Conservation (phyloP, 2,329 filamentous ascomycete species). For the Dactylellina leptospora region DNA sequence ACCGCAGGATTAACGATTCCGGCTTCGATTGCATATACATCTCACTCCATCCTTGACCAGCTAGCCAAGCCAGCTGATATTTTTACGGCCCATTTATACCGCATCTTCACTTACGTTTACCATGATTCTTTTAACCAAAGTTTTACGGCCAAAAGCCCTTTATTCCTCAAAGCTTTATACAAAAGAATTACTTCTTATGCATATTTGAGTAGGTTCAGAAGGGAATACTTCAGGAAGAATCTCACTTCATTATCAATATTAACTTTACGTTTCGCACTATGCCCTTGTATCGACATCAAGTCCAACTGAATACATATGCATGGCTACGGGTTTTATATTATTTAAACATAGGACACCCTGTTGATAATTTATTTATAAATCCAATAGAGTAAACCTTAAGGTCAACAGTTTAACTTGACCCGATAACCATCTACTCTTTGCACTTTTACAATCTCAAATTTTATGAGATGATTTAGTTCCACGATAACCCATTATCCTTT, state of each 20-base stretch:
- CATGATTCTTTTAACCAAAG: too few relatives aligned
- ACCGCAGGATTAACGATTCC: slow-evolving; percentile 23
- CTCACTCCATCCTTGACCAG: too few relatives aligned
- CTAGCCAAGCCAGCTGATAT: too few relatives aligned
- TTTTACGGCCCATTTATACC: too few relatives aligned
- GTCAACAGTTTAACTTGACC: not conserved
- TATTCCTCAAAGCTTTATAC: too few relatives aligned
- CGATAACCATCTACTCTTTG: slow-evolving; percentile 6
- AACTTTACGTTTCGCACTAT: too few relatives aligned
- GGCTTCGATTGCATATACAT: slow-evolving; percentile 19
- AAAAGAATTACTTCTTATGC: too few relatives aligned
- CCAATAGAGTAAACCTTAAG: slow-evolving; percentile 12
- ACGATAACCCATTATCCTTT: slow-evolving; percentile 9
- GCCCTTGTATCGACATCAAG: not conserved
- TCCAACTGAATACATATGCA: not conserved
- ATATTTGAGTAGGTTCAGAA: too few relatives aligned
- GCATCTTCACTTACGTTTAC: too few relatives aligned
- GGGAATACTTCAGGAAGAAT: too few relatives aligned
- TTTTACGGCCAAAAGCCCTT: too few relatives aligned
- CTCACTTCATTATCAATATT: too few relatives aligned
- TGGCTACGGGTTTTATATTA: not conserved
- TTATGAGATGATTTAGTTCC: slow-evolving; percentile 11
- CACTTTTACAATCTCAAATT: slow-evolving; percentile 13
- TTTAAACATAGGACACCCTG: not conserved
- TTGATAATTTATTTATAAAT: slow-evolving; percentile 16